Base-by-base conservation (phyloP, 257 asterid species). In the Paraleonurus japonicus region DNA sequence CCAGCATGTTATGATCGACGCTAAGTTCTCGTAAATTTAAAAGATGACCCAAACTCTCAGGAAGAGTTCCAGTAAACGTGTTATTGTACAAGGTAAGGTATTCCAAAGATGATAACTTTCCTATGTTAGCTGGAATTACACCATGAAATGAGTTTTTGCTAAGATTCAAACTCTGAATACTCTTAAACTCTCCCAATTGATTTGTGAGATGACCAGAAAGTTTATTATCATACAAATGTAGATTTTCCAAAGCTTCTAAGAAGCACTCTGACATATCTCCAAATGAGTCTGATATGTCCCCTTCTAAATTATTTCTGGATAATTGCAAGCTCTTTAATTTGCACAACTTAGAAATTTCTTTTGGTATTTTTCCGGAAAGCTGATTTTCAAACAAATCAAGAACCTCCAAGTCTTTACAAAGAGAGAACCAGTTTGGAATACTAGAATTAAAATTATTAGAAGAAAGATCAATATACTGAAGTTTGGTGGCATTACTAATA, bases 201-300 rank as follows among this genome's bases (percentile, higher is more conserved):
- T 66, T 26, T 24, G 72, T 66, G 3, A 80, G 28, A n/a, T 72
- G 70, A 33, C 84, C 79, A 10, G 74, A 68, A 32, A 81, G 69
- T 17, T 61, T 10, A 61, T 82, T 82, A 0, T 1, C 0, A 0
- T 16, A 0, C 7, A 72, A 17, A 9, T 1, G 1, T 0, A 78
- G 61, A 17, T 0, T 1, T 16, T 68, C 64, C 45, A 82, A 22
- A 41, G 74, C 8, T 41, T 8, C 23, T 10, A 67, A 51, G 39
- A 59, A 72, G 62, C 81, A 83, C 2, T 37, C 55, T 0, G 80
- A 50, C 76, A 75, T 66, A 67, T 67, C 68, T 16, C 76, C 76
- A 23, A 84, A 74, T 4, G 68, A 0, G 13, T 77, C 70, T 0
- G 71, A 77, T 23, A 81, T 22, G 13, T 59, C 54, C 43, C 84